phyloP scores from a whole-genome alignment of 2,329 filamentous ascomycete genomes.

The Ceratocystis destructans region DNA sequence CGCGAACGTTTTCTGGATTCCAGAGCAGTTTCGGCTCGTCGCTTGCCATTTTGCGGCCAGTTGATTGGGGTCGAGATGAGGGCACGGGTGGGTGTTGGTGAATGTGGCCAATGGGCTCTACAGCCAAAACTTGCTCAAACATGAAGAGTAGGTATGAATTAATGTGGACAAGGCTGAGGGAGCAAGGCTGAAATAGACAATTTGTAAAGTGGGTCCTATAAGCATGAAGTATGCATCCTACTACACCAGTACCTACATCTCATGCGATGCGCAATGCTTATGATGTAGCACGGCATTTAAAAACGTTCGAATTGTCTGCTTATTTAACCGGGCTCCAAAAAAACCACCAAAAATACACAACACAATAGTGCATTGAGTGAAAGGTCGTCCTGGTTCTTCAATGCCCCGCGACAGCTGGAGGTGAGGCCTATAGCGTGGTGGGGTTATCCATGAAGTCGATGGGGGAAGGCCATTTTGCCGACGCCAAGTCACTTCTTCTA shows the following conservation, averaged over 20 bases:
- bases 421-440: too few species aligned
- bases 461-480: too few species aligned
- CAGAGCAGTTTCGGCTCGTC: slow-evolving; percentile 50
- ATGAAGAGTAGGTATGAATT: not conserved
- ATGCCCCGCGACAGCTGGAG: too few species aligned
- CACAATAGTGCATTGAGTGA: too few species aligned
- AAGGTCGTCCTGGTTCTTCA: too few species aligned
- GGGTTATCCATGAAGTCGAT: too few species aligned
- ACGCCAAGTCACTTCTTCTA: too few species aligned
- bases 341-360: too few species aligned
- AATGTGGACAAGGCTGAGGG: not conserved
- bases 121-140: too few species aligned
- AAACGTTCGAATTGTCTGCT: too few species aligned
- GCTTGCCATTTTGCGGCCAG: slow-evolving; percentile 13
- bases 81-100: not conserved
- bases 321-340: too few species aligned
- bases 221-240: not conserved
- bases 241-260: not conserved
- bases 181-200: not conserved
- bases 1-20: slow-evolving; percentile 91
- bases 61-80: not conserved
- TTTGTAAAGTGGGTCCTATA: not conserved
- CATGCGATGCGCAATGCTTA: not conserved
- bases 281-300: too few species aligned
- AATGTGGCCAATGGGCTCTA: not conserved